Evolutionary conservation across 2,329 filamentous ascomycete species (phyloP), one percentile per base, ranked within the genome.

Genomic region (Plectosphaerella plurivora): DNA sequence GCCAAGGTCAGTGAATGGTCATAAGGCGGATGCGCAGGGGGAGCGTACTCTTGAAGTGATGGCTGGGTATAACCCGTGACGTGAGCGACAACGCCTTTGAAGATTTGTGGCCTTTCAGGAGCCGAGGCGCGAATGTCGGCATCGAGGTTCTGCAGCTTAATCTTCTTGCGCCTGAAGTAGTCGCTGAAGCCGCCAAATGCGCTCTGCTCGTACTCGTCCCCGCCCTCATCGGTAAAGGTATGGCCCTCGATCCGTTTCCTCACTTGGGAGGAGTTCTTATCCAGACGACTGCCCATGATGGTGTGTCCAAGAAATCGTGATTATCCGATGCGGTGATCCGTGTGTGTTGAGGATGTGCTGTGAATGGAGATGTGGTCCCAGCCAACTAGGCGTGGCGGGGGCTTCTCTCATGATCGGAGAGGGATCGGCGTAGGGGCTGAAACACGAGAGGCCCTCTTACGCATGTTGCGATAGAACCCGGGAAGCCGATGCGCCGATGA

Each of bases 1-100:
- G 50, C 37, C 10, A 7, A 39, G 37, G 37, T 41, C 37, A 41
- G 37, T 14, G 7, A 15, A 41, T n/a, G 37, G 15, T 41, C 9
- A n/a, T 8, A 15, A 44, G 16, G n/a, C 16, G 22, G 18, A 6
- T 14, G 20, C 12, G 15, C 7, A 3, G 8, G 46, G 24, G 6
- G 2, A 11, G 66, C 76, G 61, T 62, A 76, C 76, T 96, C 84
- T 60, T 91, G 92, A 50, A 97, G 75, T 1, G 92, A 91, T 1
- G 94, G 94, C 62, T 97, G 93, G 0, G 94, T 99, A 66, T 97
- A 99, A 47, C 94, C 94, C 61, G 92, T 96, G 22, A 99, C 88
- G 69, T 97, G 90, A 10, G 87, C 91, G 12, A 96, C 91, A 9
- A 97, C 80, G 1, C 91, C 91, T 60, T 87, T 90, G 76, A 99